Base-by-base conservation (phyloP, 495 filamentous ascomycete genomes). In the Daldinia grandis region DNA sequence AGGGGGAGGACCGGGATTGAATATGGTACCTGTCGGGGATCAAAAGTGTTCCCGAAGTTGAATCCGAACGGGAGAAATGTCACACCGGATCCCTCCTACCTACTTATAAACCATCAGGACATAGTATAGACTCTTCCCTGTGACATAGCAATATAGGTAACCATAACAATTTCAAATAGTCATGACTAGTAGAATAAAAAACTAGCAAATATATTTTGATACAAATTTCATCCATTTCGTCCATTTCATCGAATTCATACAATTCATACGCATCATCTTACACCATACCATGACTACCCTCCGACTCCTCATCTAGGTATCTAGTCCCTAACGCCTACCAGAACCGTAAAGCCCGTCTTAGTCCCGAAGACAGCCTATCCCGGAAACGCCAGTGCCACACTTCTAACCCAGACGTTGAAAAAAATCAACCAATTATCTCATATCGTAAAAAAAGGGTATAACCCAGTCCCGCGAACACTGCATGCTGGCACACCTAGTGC, bases 311-410 rank as follows among this genome's bases (percentile, higher is more conserved):
- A 59, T 47, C n/a, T 38, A 54, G 47, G 58, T 69, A 58, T 64
- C 37, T 38, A 10, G 37, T 55, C 42, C 58, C 33, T 38, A 38
- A 70, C 68, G 61, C 68, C 68, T 51, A 42, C 12, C 40, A 17
- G 40, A 60, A 57, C 25, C 28, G 38, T 14, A 56, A 42, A 31
- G 38, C 31, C 25, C n/a, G 28, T 8, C 56, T 21, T 55, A 3
- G 19, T 50, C 33, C 49, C 53, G 55, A 21, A 58, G 31, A 62
- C 28, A 31, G 42, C 42, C 24, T 54, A 30, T 19, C 58, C 44
- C 10, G 50, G 8, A 42, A 72, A 72, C 69, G 50, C 51, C 31
- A 53, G 24, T 40, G 7, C 14, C 38, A 51, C 10, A 4, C 37
- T 30, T 9, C 47, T 49, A 60, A 51, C n/a, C 69, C 49, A 66